Evolutionary conservation across 2,329 filamentous ascomycete species (phyloP), one percentile per base, ranked within the genome.

Genomic region (Aspergillus versicolor): DNA sequence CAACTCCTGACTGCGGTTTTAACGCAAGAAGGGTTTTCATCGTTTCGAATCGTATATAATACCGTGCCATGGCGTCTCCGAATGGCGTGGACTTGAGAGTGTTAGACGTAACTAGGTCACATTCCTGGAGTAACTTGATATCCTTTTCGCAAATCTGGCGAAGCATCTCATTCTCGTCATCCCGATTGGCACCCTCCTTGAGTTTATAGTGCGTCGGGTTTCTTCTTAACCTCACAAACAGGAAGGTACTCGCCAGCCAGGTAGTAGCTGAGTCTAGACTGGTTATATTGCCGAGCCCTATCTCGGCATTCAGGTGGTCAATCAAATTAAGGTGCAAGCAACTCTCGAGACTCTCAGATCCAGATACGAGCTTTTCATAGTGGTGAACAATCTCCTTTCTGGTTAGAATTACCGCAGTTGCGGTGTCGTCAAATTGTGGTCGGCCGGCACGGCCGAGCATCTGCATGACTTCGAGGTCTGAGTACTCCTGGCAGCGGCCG

Each of bases 401-500:
- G 0, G 91, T 94, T 77, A 96, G 84, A 54, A 96, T 92, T 15
- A 94, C 86, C 11, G 89, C 91, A 40, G 86, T 82, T 3, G 89
- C 91, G 57, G 78, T 89, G 49, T 85, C 81, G 64, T 93, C 91
- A 61, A 92, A 95, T 67, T 95, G 91, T 5, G 91, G 91, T 19
- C 91, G 81, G 1, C 91, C 91, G 50, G 91, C 91, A 61, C 91
- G 85, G 6, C 91, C 91, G 48, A 95, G 82, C 91, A 96, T 95
- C 66, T 96, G 91, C 88, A 93, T 93, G 60, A 93, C 83, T 63
- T 95, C 91, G 5, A 95, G 78, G 68, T 94, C 90, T 0, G 89
- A 86, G 63, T 91, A 92, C 69, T 94, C 90, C 54, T 86, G 83
- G 38, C 84, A 80, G 6, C 81, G 74, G 32, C 74, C 79, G 56